Conservation (phyloP, 441 rosid species). For the Corymbia calophylla region DNA sequence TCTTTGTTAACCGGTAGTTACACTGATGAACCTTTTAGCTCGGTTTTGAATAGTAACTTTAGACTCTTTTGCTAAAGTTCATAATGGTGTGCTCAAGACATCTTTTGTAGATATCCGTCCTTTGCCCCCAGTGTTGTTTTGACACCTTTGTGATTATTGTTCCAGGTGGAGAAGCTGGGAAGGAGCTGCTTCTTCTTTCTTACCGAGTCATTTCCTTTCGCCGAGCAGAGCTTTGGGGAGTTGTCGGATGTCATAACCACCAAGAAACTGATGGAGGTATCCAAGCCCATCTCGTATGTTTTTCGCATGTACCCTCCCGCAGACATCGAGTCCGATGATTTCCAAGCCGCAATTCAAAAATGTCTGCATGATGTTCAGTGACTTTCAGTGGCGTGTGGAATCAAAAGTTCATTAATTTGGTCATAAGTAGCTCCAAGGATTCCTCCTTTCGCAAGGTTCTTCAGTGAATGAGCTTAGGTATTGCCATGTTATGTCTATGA, state of each 20-base stretch:
- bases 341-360: slow-evolving; percentile 21
- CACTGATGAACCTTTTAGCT: not conserved
- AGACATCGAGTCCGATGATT: slow-evolving; percentile 45
- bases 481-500: not conserved
- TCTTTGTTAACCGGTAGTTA: not conserved
- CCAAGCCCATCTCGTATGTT: slow-evolving; percentile 65
- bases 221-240: slow-evolving; percentile 59
- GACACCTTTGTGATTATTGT: not conserved
- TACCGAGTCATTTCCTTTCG: slow-evolving; percentile 55
- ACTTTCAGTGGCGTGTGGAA: not conserved
- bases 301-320: slow-evolving; percentile 61
- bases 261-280: slow-evolving; percentile 44
- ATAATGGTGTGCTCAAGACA: not conserved
- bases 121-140: not conserved
- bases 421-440: not conserved
- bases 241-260: slow-evolving; percentile 23
- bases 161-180: slow-evolving; percentile 75
- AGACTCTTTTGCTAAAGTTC: not conserved
- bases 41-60: not conserved
- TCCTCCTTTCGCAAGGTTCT: not conserved
- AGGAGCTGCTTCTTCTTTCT: slow-evolving; percentile 84
- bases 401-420: not conserved
- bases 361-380: slow-evolving; percentile 20
- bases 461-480: not conserved
- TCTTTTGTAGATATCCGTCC: not conserved